Conservation (phyloP, 2,329 filamentous ascomycete species). For the Orbilia blumenaviensis region DNA sequence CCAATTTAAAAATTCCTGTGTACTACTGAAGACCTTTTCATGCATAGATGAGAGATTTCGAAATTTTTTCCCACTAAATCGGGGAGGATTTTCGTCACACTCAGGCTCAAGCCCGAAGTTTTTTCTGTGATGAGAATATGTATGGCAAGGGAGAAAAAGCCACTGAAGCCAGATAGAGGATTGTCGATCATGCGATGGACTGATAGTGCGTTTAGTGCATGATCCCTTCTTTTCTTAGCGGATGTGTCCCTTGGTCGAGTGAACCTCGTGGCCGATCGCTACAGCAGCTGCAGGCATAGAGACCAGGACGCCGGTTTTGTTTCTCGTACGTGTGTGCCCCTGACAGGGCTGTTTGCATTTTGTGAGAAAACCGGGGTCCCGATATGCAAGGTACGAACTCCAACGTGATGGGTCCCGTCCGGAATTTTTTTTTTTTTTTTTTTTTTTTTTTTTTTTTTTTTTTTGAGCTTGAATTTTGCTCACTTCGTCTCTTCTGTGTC, state of each 20-base stretch:
- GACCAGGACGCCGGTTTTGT: not conserved
- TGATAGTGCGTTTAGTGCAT: not conserved
- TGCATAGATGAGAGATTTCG: too few species aligned
- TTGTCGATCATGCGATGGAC: not conserved
- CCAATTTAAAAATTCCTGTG: too few species aligned
- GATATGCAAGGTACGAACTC: conserved; percentile 27
- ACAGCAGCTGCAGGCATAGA: not conserved
- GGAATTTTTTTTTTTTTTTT: not conserved
- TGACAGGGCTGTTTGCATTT: conserved; percentile 24
- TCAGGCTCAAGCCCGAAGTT: too few species aligned
- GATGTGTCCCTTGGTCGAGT: not conserved
- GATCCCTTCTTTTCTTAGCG: not conserved
- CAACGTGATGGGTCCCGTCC: conserved; percentile 19
- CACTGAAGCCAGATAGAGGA: too few species aligned
- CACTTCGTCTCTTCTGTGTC: conserved; percentile 2
- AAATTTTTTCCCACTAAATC: not conserved
- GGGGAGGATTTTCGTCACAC: conserved; percentile 7
- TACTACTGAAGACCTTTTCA: too few species aligned
- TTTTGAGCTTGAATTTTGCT: conserved; percentile 10
- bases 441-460: not conserved
- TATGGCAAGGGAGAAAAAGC: not conserved
- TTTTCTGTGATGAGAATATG: not conserved
- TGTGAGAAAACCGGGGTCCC: conserved; percentile 9
- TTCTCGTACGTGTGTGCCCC: conserved; percentile 2
- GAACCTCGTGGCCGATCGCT: conserved; percentile 2